phyloP scores from a whole-genome alignment of 306 rosid genomes.

The Astragalus membranaceus region DNA sequence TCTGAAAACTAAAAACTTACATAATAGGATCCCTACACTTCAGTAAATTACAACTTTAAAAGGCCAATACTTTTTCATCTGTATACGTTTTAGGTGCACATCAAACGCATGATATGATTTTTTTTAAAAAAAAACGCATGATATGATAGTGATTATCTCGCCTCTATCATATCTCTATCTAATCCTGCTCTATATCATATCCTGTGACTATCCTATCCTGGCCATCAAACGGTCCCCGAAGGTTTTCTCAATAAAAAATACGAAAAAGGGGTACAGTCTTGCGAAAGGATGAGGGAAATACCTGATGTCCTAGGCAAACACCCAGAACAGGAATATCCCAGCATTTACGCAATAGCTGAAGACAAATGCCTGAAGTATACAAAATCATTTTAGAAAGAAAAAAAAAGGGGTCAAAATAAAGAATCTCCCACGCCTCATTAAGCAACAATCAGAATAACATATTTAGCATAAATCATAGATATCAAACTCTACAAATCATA shows the following conservation, averaged over 20 bases:
- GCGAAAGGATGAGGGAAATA: conserved; percentile 28
- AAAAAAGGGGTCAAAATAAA: conserved; percentile 7
- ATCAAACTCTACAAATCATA: conserved; percentile 13
- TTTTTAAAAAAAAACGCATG: no score
- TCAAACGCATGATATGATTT: no score
- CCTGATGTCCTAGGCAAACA: conserved; percentile 99
- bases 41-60: no score
- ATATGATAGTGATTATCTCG: no score
- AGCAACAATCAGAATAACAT: conserved; percentile 16
- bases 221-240: background rate
- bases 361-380: conserved; percentile 74
- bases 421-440: background rate
- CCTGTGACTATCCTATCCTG: no score
- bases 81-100: background rate
- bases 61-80: background rate
- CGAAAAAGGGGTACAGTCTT: background rate
- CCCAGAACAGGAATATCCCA: conserved; percentile 86
- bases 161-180: no score
- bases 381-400: conserved; percentile 21
- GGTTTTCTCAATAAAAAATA: background rate
- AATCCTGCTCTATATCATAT: no score
- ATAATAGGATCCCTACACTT: no score
- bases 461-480: conserved; percentile 4
- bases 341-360: conserved; percentile 69
- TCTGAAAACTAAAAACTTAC: no score